A percentile compares a stretch with the other conserved stretches of the same genome.
These are phyloP conservation scores for Trichophaea hybrida DNA, from an alignment of 2,329 filamentous ascomycete genomes.

Conservation along the genomic window DNA sequence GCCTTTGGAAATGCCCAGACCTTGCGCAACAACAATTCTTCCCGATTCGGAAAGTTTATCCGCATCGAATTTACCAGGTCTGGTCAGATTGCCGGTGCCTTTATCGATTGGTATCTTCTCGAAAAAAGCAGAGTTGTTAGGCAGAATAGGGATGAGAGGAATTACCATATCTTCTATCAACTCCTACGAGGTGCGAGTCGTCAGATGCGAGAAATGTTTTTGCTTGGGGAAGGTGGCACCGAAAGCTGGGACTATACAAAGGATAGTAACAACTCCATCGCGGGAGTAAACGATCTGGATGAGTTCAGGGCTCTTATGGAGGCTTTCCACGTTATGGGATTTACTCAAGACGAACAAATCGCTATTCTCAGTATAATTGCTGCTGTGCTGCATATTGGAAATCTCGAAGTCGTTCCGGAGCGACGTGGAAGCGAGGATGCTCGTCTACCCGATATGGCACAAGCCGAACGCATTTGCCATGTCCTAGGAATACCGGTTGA, in stretches of 20 bases:
- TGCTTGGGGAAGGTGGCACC: conserved; percentile 59
- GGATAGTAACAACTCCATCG: conserved; percentile 80
- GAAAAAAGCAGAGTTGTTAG: conserved; percentile 96
- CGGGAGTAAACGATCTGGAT: conserved; percentile 73
- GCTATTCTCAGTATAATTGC: conserved; percentile 78
- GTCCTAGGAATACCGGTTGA: conserved; percentile 75
- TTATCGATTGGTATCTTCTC: conserved; percentile 95
- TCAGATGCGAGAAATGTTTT: conserved; percentile 58
- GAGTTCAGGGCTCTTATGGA: conserved; percentile 87
- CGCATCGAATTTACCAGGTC: conserved; percentile 81
- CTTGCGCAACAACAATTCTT: conserved; percentile 95
- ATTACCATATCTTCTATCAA: conserved; percentile 97
- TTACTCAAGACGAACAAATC: conserved; percentile 67
- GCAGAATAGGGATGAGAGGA: conserved; percentile 74
- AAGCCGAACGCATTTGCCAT: conserved; percentile 62
- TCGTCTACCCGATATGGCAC: conserved; percentile 59
- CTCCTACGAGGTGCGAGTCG: conserved; percentile 69
- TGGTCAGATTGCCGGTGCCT: conserved; percentile 86
- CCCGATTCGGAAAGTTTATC: conserved; percentile 96
- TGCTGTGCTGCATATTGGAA: conserved; percentile 83
- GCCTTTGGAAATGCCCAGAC: conserved; percentile 97
- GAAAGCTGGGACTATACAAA: conserved; percentile 85
- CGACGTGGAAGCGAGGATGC: conserved; percentile 77
- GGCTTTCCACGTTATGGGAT: conserved; percentile 88
- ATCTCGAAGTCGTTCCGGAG: conserved; percentile 78